Conservation (phyloP, 2,329 filamentous ascomycete genomes). For the Aspergillus calidoustus region DNA sequence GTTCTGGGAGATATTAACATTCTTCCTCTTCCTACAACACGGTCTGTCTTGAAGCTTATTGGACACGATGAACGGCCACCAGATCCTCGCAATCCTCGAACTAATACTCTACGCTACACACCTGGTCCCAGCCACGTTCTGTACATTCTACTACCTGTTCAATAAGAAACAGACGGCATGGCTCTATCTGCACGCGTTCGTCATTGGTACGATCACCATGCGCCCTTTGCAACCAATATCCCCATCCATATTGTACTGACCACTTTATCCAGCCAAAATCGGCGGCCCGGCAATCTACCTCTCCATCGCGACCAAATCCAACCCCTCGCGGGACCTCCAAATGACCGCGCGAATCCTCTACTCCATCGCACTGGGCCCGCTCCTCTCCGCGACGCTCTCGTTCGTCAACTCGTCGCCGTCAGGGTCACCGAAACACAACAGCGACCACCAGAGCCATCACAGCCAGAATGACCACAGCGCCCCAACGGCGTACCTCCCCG, state of each 20-base stretch:
- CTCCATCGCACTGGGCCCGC: background rate
- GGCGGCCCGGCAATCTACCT: too few relatives aligned
- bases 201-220: background rate
- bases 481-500: too few relatives aligned
- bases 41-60: too few relatives aligned
- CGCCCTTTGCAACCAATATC: too few relatives aligned
- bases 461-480: too few relatives aligned
- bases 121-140: background rate
- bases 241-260: too few relatives aligned
- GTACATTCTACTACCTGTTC: background rate
- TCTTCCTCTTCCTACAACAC: too few relatives aligned
- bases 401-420: too few relatives aligned
- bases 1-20: too few relatives aligned
- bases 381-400: background rate
- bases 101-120: background rate
- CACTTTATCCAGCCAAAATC: too few relatives aligned
- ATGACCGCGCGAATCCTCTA: slow-evolving; percentile 1
- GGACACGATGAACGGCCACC: background rate
- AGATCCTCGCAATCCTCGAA: background rate
- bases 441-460: too few relatives aligned
- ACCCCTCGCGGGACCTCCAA: background rate
- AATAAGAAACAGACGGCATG: background rate
- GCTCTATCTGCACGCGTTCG: background rate
- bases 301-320: background rate
- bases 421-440: too few relatives aligned